Conservation (phyloP, 2,329 filamentous ascomycete species). For the Aspergillus costaricaensis region DNA sequence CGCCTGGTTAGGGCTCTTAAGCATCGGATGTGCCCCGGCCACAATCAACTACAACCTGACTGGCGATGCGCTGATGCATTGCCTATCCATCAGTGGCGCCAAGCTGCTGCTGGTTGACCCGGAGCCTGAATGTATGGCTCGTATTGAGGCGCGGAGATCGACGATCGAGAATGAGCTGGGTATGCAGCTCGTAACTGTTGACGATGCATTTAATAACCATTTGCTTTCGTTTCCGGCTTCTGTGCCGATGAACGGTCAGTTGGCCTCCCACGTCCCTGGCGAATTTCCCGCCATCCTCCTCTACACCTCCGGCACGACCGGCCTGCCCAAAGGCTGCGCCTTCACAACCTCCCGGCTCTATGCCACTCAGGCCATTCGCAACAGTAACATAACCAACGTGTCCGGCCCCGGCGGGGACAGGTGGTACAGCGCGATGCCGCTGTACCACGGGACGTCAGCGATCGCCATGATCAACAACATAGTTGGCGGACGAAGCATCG, state of each 20-base stretch:
- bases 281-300: conserved; percentile 63
- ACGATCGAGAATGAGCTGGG: conserved; percentile 58
- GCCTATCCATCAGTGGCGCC: conserved; percentile 60
- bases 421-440: conserved; percentile 76
- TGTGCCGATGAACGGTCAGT: conserved; percentile 52
- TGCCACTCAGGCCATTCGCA: conserved; percentile 38
- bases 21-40: conserved; percentile 68
- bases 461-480: conserved; percentile 61
- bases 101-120: conserved; percentile 62
- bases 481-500: conserved; percentile 49
- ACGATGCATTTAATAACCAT: conserved; percentile 46
- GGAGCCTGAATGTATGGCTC: conserved; percentile 54
- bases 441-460: conserved; percentile 75
- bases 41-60: conserved; percentile 71
- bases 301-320: conserved; percentile 77
- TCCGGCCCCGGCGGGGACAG: conserved; percentile 51
- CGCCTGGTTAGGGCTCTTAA: conserved; percentile 64
- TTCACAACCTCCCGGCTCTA: conserved; percentile 58
- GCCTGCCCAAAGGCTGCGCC: conserved; percentile 69
- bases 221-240: conserved; percentile 52
- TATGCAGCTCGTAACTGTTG: conserved; percentile 59
- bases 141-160: conserved; percentile 56
- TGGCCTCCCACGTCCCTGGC: conserved; percentile 48
- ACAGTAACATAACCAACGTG: conserved; percentile 31
- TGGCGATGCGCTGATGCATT: conserved; percentile 66